phyloP scores from a whole-genome alignment of 805 yeast genomes.

The Metschnikowia picachoensis region DNA sequence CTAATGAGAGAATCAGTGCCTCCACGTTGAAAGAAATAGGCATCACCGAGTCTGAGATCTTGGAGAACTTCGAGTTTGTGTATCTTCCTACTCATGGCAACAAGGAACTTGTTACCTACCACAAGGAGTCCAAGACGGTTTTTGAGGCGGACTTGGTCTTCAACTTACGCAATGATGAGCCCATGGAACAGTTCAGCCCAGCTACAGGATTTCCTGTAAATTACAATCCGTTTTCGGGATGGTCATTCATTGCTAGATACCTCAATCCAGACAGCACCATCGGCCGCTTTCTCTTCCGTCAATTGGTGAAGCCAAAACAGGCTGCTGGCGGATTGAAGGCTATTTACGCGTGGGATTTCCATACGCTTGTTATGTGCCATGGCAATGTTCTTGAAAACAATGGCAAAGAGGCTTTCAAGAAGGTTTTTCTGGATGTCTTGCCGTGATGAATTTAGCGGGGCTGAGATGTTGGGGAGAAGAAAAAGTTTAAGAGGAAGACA shows the following conservation, averaged over 20 bases:
- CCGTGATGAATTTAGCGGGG: neutral
- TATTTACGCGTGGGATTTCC: constrained; percentile 25
- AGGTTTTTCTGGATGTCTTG: constrained; percentile 11
- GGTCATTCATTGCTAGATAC: constrained; percentile 36
- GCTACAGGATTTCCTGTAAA: constrained; percentile 43
- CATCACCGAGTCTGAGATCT: constrained; percentile 35
- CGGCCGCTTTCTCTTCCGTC: constrained; percentile 29
- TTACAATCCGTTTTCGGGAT: constrained; percentile 43
- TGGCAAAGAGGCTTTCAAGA: constrained; percentile 16
- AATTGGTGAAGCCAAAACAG: constrained; percentile 16
- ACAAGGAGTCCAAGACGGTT: constrained; percentile 44
- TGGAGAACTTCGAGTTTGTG: constrained; percentile 48
- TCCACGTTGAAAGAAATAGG: constrained; percentile 27
- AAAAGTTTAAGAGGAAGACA: neutral
- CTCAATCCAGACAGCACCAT: constrained; percentile 39
- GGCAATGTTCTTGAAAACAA: constrained; percentile 16
- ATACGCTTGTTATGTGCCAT: constrained; percentile 25
- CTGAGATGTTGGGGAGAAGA: neutral
- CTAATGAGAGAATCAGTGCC: constrained; percentile 30
- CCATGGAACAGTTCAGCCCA: constrained; percentile 41
- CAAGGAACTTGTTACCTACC: constrained; percentile 53
- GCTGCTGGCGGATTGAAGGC: constrained; percentile 18
- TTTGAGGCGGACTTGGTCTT: constrained; percentile 60
- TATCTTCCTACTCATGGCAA: constrained; percentile 56
- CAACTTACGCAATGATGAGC: constrained; percentile 44